Conservation (phyloP, 1,284 basidiomycete genomes). For the Lentinula novae-zelandiae region DNA sequence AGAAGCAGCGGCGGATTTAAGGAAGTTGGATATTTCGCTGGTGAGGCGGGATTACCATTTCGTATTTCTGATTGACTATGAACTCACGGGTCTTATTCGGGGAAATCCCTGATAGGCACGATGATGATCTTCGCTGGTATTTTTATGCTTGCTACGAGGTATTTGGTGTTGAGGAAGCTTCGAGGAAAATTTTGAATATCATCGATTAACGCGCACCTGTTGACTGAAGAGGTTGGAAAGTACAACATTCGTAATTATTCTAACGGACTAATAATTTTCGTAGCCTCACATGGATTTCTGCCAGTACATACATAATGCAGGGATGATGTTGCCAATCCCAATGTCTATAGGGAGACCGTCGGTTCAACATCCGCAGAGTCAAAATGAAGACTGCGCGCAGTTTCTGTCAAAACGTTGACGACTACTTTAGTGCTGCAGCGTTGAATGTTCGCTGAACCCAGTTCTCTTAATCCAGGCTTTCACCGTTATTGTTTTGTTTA, state of each 20-base stretch:
- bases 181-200: slow-evolving; percentile 11
- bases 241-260: neutral
- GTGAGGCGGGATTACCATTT: slow-evolving; percentile 1
- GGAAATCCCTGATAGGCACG: slow-evolving; percentile 18
- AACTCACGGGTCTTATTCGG: neutral
- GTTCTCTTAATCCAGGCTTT: too few species aligned
- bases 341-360: too few species aligned
- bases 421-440: too few species aligned
- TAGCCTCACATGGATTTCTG: too few species aligned
- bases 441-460: too few species aligned
- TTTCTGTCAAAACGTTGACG: too few species aligned
- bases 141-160: slow-evolving; percentile 10
- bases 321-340: too few species aligned
- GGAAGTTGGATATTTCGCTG: slow-evolving; percentile 39
- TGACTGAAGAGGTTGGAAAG: neutral
- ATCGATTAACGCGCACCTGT: too few species aligned
- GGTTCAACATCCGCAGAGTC: too few species aligned
- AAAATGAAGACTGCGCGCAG: too few species aligned
- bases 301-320: too few species aligned
- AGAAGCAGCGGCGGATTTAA: slow-evolving; percentile 30
- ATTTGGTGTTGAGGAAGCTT: slow-evolving; percentile 9
- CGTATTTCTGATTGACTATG: neutral
- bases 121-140: slow-evolving; percentile 7
- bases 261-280: neutral
- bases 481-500: too few species aligned